Evolutionary conservation across 164 flowering plant genomes (phyloP).

Genomic region (Sextonia rubra): DNA sequence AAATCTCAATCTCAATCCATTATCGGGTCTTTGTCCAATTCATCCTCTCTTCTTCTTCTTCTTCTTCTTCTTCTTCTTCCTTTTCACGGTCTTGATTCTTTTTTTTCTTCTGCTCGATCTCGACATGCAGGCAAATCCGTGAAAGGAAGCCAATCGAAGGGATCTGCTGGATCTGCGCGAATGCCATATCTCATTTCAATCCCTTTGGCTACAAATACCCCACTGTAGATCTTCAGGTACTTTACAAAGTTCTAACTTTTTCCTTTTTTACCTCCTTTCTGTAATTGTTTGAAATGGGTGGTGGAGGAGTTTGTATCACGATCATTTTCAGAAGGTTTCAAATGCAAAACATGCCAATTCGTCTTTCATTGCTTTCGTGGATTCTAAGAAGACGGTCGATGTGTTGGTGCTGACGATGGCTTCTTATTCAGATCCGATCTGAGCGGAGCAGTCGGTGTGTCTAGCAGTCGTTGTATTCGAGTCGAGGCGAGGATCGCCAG

Average conservation of each 20-base stretch:
- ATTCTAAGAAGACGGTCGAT: constrained; percentile 31
- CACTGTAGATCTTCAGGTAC: constrained; percentile 30
- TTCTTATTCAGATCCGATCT: too few relatives aligned
- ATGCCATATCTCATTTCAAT: constrained; percentile 12
- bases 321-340: constrained; percentile 7
- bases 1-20: too few relatives aligned
- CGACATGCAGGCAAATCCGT: constrained; percentile 29
- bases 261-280: not conserved
- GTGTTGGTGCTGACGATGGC: too few relatives aligned
- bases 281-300: not conserved
- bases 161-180: constrained; percentile 24
- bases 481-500: too few relatives aligned
- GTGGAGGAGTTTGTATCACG: not conserved
- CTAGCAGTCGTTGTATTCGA: too few relatives aligned
- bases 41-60: not conserved
- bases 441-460: too few relatives aligned
- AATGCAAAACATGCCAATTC: not conserved
- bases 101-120: constrained; percentile 4
- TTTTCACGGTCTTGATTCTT: not conserved
- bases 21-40: constrained; percentile 8
- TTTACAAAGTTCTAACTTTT: not conserved
- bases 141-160: constrained; percentile 11
- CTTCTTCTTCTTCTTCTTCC: not conserved
- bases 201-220: constrained; percentile 37
- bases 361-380: constrained; percentile 34